These are phyloP conservation scores for Diaporthe aspalathi DNA, from an alignment of 2,329 filamentous ascomycete genomes.

Conservation along the genomic window DNA sequence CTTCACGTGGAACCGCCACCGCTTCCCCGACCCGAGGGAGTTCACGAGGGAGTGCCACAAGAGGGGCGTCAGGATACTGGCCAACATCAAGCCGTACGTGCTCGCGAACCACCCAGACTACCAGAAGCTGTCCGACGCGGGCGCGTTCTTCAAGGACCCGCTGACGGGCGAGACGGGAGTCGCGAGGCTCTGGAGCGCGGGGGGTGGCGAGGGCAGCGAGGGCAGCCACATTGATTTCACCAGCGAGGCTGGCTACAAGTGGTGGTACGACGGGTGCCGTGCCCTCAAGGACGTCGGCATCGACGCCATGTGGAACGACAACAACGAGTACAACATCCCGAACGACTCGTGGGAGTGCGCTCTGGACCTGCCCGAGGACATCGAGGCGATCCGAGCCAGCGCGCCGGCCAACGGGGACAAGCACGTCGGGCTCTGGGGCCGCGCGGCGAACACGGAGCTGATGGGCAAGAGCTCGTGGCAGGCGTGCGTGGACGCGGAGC, in stretches of 20 bases:
- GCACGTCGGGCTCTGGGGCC: conserved; percentile 74
- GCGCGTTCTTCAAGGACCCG: conserved; percentile 73
- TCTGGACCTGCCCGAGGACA: conserved; percentile 56
- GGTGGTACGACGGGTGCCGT: conserved; percentile 78
- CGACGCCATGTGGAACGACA: conserved; percentile 83
- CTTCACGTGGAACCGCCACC: conserved; percentile 77
- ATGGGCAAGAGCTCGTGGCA: conserved; percentile 79
- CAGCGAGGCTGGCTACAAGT: conserved; percentile 72
- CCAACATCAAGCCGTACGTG: conserved; percentile 80
- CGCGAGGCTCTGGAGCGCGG: conserved; percentile 77
- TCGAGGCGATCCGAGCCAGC: background rate
- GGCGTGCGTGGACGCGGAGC: conserved; percentile 68
- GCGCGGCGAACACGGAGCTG: conserved; percentile 76
- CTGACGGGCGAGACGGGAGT: conserved; percentile 63
- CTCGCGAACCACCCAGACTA: conserved; percentile 76
- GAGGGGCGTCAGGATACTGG: conserved; percentile 74
- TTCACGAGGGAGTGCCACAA: conserved; percentile 72
- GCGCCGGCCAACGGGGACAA: conserved; percentile 54
- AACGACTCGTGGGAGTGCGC: conserved; percentile 74
- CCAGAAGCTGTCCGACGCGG: conserved; percentile 65
- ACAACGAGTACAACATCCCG: conserved; percentile 78
- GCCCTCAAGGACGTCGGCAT: conserved; percentile 72
- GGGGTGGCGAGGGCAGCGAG: conserved; percentile 75
- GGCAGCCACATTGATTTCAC: conserved; percentile 82
- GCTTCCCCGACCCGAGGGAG: conserved; percentile 75